Evolutionary conservation across 805 yeast species (phyloP), one percentile per base, ranked within the genome.

Genomic region (Schizosaccharomyces octosporus): DNA sequence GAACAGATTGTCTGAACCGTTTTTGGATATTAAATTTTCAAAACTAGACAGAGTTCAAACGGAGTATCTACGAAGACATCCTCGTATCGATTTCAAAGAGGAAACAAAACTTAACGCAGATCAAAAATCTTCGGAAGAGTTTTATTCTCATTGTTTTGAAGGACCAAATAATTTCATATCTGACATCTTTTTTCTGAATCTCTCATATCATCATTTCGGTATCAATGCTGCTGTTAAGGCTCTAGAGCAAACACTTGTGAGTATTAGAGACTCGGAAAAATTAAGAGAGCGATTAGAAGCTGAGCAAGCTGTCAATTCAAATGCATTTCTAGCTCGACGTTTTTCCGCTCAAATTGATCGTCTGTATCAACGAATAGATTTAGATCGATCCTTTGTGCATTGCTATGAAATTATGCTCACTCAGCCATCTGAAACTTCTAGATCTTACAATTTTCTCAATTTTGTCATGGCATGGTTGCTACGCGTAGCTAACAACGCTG

Each of bases 31-130:
- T 0, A 72, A 78, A 1, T 84, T 76, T 64, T 69, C 77, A 48
- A 87, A 87, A 69, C 74, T 90, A 61, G 87, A 82, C 69, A 85
- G 84, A 67, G 86, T 93, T 66, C 87, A 85, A 67, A 72, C 78
- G 3, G 76, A 84, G 64, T 93, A 84, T 69, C 81, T 87, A 67
- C 76, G 76, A 9, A 76, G 79, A 63, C 63, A 72, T 9, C 73
- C 76, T 7, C 72, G 84, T 45, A 72, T 87, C 62, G 86, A 86
- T 67, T 74, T 90, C 13, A 69, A 70, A 4, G 95, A 87, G 57
- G 97, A 93, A 69, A 83, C 97, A 4, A 81, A 93, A 67, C 76
- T 87, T 21, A 83, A 85, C 66, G 79, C 95, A 1, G 85, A 93
- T 42, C 76, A 79, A 57, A 78, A 78, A 62, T 93, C 85, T 66